Evolutionary conservation across 371 early-diverging fungal genomes (phyloP), one percentile per base, ranked within the genome.

Genomic region (Apophysomyces elegans): DNA sequence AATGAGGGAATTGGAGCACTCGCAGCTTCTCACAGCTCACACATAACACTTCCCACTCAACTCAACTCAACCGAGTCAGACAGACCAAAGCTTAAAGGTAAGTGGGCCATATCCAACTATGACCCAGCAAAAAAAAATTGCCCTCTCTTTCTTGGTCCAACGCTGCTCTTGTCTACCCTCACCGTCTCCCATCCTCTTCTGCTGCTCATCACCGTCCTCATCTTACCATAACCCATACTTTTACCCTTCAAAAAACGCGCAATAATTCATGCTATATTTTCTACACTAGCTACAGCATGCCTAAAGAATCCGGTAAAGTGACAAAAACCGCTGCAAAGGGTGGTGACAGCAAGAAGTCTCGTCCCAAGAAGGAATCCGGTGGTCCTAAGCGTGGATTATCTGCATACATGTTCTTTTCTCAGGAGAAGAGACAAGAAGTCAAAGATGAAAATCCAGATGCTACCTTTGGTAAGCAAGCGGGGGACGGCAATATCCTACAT

Each of bases 341-440:
- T 32, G 74, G 67, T 18, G 74, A 70, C 35, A 67, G 71, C 60
- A 77, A 77, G 71, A 74, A 73, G 68, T 68, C 66, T 45, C 67
- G 72, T 46, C 26, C 69, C 64, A 87, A 85, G 85, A 88, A 88
- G 83, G 86, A 87, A 65, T 74, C 73, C 67, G 88, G 87, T 47
- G 54, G 18, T 21, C 95, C 95, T 84, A 96, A 96, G 85, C 87
- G 90, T 74, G 86, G 89, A 38, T 80, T 91, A 66, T 88, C 93
- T 16, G 90, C 93, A 36, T 95, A 91, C 84, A 86, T 95, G 84
- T 83, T 89, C 81, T 94, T 92, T 84, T 88, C 89, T 47, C 85
- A 87, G 69, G 94, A 89, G 61, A 75, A 85, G 74, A 84, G 95
- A 66, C 72, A 83, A 62, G 70, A 75, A 58, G 86, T 95, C 58